Conservation (phyloP, 192 early-diverging fungal genomes). For the Backusella sp. region DNA sequence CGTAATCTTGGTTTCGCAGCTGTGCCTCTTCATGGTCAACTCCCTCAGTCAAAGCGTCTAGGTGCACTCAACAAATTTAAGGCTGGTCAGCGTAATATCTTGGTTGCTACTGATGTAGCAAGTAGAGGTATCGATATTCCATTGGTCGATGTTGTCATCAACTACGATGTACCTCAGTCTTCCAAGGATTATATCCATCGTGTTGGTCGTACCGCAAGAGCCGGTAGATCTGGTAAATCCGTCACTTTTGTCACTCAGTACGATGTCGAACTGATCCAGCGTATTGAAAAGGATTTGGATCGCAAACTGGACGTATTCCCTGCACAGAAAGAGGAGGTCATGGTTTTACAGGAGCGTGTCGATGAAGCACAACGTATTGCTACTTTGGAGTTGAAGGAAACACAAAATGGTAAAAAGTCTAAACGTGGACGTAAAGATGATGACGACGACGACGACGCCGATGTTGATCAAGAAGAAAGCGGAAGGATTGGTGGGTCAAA, state of each 20-base stretch:
- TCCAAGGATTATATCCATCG: constrained; percentile 90
- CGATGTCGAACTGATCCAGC: constrained; percentile 92
- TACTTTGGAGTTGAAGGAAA: constrained; percentile 83
- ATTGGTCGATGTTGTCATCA: constrained; percentile 92
- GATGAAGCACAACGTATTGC: constrained; percentile 87
- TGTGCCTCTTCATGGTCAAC: constrained; percentile 91
- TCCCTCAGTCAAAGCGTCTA: constrained; percentile 89
- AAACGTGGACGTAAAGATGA: constrained; percentile 42
- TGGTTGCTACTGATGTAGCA: constrained; percentile 96
- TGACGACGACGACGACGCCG: constrained; percentile 40
- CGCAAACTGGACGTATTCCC: constrained; percentile 88
- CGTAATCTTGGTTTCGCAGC: constrained; percentile 94
- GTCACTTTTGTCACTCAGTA: constrained; percentile 87
- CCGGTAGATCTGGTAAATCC: constrained; percentile 77
- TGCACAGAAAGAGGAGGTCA: constrained; percentile 76
- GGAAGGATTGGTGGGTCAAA: constrained; percentile 7
- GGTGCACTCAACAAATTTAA: constrained; percentile 96
- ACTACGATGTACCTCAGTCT: constrained; percentile 92
- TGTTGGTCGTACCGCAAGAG: constrained; percentile 83
- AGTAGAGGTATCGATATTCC: constrained; percentile 93
- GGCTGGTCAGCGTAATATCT: constrained; percentile 77
- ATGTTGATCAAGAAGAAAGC: constrained; percentile 26
- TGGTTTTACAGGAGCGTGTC: constrained; percentile 94
- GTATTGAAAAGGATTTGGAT: constrained; percentile 87
- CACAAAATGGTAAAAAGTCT: constrained; percentile 45